Base-by-base conservation (phyloP, 2,329 filamentous ascomycete species). In the Capronia americana region DNA sequence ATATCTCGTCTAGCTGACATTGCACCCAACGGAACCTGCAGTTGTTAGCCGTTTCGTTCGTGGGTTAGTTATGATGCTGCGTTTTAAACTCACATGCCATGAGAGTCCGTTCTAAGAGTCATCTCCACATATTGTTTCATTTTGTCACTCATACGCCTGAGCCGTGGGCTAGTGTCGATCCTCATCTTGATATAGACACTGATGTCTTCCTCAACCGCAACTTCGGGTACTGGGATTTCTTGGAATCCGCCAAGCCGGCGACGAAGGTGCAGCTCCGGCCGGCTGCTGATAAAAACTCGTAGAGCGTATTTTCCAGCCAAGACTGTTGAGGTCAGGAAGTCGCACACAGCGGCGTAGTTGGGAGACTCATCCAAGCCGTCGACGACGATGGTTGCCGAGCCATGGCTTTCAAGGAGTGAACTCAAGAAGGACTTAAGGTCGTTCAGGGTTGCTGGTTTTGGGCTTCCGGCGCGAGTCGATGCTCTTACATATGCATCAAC, bases 11-110 rank as follows among this genome's bases (percentile, higher is more conserved):
- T 4, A 71, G 38, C 51, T 71, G 70, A 48, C 68, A 70, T 55
- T 70, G 68, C 6, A 70, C 70, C 70, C 70, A 71, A 17, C 70
- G 70, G 44, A 71, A 71, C 67, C 69, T 70, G n/a, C 6, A 60
- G 24, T 2, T 11, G 12, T 28, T 1, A 26, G 26, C 30, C 12
- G 8, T 23, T 28, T 53, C 3, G 48, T 11, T 44, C 38, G 17
- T n/a, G 17, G 17, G 6, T 44, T 8, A 11, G 0, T 26, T 23
- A 6, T 61, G 32, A 30, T 14, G n/a, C 5, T 23, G 8, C 10
- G 6, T 23, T 26, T 46, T 20, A 17, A 20, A 60, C 66, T 57
- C 63, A 69, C 68, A 69, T 69, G 26, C 61, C 68, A 48, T 67
- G 55, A 14, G 61, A 65, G 32, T 65, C 60, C 14, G 24, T 38